Evolutionary conservation across 768 basidiomycete species (phyloP).

Genomic region (Multifurca ochricompacta): DNA sequence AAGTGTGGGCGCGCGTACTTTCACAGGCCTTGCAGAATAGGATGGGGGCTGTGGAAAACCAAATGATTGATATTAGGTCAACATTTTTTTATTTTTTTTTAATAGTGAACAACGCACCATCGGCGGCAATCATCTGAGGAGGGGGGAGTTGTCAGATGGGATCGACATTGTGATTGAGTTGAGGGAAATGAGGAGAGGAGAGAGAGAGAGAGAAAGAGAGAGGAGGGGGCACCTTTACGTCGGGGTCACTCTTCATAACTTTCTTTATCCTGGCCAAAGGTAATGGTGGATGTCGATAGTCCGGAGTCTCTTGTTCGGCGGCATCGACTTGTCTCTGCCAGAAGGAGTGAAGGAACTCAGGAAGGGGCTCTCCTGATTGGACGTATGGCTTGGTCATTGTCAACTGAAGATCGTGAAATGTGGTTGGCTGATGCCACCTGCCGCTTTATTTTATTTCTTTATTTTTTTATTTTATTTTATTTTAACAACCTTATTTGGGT

Average conservation of each 20-base stretch:
- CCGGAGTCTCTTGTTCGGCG: slow-evolving; percentile 82
- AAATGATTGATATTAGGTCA: no score
- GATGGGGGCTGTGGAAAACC: slow-evolving; percentile 62
- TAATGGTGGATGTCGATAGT: slow-evolving; percentile 80
- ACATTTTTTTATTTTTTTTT: no score
- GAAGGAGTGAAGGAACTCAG: slow-evolving; percentile 78
- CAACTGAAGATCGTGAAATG: slow-evolving; percentile 18
- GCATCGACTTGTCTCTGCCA: slow-evolving; percentile 86
- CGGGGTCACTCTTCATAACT: slow-evolving; percentile 97
- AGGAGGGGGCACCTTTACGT: slow-evolving; percentile 73
- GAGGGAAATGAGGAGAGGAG: no score
- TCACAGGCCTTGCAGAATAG: slow-evolving; percentile 98
- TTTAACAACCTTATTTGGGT: neutral
- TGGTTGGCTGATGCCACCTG: slow-evolving; percentile 16
- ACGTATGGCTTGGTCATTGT: slow-evolving; percentile 50
- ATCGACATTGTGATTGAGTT: no score
- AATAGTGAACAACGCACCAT: slow-evolving; percentile 59
- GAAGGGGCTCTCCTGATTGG: slow-evolving; percentile 77
- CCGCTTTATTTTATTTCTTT: neutral
- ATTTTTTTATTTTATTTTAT: slow-evolving; percentile 13
- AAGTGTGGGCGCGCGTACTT: slow-evolving; percentile 58
- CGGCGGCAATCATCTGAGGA: slow-evolving; percentile 91
- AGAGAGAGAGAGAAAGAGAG: neutral
- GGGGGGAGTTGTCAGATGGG: slow-evolving; percentile 1
- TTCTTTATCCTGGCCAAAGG: slow-evolving; percentile 97